phyloP scores from a whole-genome alignment of 1,284 basidiomycete genomes.

The Ganoderma lucidum region DNA sequence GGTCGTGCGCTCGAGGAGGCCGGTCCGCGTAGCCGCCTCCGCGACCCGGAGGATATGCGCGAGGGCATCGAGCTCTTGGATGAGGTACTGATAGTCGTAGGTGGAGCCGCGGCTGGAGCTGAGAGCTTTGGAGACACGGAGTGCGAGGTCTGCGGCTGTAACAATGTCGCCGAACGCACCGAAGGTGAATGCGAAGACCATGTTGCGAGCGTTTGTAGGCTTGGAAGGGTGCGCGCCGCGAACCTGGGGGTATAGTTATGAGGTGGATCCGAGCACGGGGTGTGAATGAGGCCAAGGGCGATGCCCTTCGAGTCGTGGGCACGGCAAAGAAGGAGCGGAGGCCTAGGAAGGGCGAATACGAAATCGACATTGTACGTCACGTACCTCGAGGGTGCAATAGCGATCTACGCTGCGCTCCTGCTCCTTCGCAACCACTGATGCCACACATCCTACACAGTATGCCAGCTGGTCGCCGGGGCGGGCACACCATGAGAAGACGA shows the following conservation, averaged over 20 bases:
- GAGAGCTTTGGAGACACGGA: conserved; percentile 15
- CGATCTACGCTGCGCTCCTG: not conserved
- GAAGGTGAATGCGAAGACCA: conserved; percentile 13
- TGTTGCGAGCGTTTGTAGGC: not conserved
- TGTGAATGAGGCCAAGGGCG: not conserved
- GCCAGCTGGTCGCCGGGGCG: not conserved
- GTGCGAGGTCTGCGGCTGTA: conserved; percentile 29
- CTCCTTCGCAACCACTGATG: not conserved
- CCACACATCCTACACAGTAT: not conserved
- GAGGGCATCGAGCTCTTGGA: not conserved
- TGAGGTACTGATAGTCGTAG: conserved; percentile 2
- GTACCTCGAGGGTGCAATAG: not conserved
- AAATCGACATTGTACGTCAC: not conserved
- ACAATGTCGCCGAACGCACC: conserved; percentile 28
- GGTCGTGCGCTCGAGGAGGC: not conserved
- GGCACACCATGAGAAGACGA: not conserved
- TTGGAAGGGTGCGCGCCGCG: not conserved
- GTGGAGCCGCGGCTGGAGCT: not conserved
- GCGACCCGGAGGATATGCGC: not conserved
- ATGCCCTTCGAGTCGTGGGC: not conserved
- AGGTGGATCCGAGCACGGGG: not conserved
- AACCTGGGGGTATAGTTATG: not conserved
- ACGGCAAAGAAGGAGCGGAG: not conserved
- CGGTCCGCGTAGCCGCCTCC: not conserved
- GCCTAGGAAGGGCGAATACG: not conserved